A percentile compares a stretch with the other conserved stretches of the same genome.
Conservation (phyloP, 495 filamentous ascomycete genomes). For the Aspergillus carlsbadensis region DNA sequence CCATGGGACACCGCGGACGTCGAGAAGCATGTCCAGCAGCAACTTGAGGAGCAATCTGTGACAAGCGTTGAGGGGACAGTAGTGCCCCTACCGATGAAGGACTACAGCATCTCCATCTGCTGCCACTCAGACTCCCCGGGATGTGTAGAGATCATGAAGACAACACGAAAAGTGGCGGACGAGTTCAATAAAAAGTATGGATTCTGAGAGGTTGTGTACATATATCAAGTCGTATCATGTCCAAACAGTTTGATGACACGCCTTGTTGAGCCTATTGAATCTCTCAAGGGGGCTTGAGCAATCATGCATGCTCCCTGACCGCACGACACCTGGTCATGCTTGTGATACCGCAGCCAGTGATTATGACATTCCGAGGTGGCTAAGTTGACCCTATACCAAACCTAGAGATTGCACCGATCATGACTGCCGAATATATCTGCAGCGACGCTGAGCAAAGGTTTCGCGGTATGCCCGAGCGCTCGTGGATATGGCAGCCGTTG, state of each 20-base stretch:
- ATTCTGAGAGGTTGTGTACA: background rate
- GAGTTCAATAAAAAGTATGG: conserved; percentile 39
- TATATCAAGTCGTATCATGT: background rate
- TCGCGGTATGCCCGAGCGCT: no score
- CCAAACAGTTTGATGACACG: background rate
- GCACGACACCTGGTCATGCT: no score
- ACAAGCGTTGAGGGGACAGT: conserved; percentile 44
- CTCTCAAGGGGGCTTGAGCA: no score
- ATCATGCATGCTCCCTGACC: no score
- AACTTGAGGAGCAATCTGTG: conserved; percentile 44
- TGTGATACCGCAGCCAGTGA: no score
- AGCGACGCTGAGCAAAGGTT: no score
- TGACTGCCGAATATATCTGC: no score
- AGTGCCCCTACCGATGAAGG: conserved; percentile 44
- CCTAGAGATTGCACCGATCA: no score
- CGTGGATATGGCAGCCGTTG: no score
- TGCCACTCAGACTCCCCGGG: conserved; percentile 57
- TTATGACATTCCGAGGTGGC: no score
- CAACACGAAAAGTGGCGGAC: conserved; percentile 38
- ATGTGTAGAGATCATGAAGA: conserved; percentile 50
- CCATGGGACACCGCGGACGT: conserved; percentile 47
- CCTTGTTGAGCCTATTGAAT: background rate
- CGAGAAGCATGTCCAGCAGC: conserved; percentile 45
- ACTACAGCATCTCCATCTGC: conserved; percentile 49
- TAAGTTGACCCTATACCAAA: no score